Percentiles rank a stretch among this genome's conserved stretches.
Evolutionary conservation across 2,329 filamentous ascomycete species (phyloP).

Genomic region (Xylaria sp.): DNA sequence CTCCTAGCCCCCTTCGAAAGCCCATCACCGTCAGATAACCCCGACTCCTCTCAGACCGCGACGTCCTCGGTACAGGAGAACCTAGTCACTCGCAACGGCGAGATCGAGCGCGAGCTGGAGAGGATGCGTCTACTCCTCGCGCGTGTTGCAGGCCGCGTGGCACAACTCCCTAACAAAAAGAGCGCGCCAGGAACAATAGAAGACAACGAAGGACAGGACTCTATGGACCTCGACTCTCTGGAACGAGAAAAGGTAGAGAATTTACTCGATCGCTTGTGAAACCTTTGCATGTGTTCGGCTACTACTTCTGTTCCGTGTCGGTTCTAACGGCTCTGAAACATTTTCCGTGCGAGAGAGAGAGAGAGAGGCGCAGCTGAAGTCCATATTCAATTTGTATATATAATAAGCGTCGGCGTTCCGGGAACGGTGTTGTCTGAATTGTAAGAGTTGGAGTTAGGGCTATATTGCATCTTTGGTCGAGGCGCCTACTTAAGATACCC

Average conservation of each 20-base stretch:
- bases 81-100: constrained; percentile 71
- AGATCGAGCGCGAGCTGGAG: constrained; percentile 73
- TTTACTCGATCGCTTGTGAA: constrained; percentile 53
- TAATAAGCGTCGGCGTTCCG: constrained; percentile 25
- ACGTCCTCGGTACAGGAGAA: constrained; percentile 66
- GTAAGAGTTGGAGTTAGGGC: not conserved
- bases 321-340: not conserved
- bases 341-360: not conserved
- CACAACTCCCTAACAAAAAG: constrained; percentile 49
- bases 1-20: constrained; percentile 64
- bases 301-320: no score
- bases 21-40: no score
- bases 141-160: constrained; percentile 66
- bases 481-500: constrained; percentile 24
- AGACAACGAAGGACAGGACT: constrained; percentile 21
- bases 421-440: not conserved
- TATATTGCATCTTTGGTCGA: constrained; percentile 1
- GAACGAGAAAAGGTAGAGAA: constrained; percentile 56
- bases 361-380: not conserved
- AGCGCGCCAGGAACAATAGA: not conserved
- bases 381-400: not conserved
- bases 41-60: constrained; percentile 24
- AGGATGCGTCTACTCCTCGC: constrained; percentile 72
- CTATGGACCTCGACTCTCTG: constrained; percentile 52
- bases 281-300: not conserved